Conservation (phyloP, 2,329 filamentous ascomycete genomes). For the Verticillium klebahnii region DNA sequence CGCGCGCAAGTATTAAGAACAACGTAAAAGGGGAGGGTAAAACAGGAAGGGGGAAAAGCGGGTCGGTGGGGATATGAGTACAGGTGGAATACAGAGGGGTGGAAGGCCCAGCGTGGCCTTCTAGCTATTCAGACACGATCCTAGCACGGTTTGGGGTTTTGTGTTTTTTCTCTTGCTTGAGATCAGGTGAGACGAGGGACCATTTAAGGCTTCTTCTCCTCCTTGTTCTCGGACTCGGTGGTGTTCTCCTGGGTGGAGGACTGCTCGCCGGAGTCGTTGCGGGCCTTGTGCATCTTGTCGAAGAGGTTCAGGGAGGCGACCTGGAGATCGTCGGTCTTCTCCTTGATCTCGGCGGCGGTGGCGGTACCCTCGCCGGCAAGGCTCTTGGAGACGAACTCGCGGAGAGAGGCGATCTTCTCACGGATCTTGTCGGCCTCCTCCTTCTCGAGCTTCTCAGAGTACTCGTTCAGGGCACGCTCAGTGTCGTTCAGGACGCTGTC, state of each 20-base stretch:
- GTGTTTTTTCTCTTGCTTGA: neutral
- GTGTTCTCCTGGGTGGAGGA: slow-evolving; percentile 31
- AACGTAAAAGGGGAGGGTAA: slow-evolving; percentile 34
- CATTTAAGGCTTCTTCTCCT: slow-evolving; percentile 62
- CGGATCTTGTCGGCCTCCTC: slow-evolving; percentile 86
- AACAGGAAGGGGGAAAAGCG: slow-evolving; percentile 18
- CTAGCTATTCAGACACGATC: slow-evolving; percentile 25
- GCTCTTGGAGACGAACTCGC: slow-evolving; percentile 89
- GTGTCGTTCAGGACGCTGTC: slow-evolving; percentile 97
- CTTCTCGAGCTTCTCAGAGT: slow-evolving; percentile 95
- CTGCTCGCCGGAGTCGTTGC: slow-evolving; percentile 59
- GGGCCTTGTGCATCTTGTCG: slow-evolving; percentile 99
- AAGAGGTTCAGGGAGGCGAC: slow-evolving; percentile 93
- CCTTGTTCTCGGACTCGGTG: slow-evolving; percentile 70
- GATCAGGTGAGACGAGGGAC: slow-evolving; percentile 20
- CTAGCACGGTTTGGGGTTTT: slow-evolving; percentile 4
- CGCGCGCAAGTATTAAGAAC: slow-evolving; percentile 37
- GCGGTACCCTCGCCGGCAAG: slow-evolving; percentile 84
- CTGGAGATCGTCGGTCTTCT: slow-evolving; percentile 98
- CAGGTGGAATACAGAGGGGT: slow-evolving; percentile 37
- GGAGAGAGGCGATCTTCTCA: slow-evolving; percentile 84
- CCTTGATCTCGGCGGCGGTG: slow-evolving; percentile 91
- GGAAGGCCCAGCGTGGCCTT: slow-evolving; percentile 26
- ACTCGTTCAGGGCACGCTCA: slow-evolving; percentile 97
- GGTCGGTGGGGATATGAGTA: slow-evolving; percentile 43